Evolutionary conservation across 495 filamentous ascomycete genomes (phyloP), one percentile per base, ranked within the genome.

Genomic region (Pseudevernia furfuracea): DNA sequence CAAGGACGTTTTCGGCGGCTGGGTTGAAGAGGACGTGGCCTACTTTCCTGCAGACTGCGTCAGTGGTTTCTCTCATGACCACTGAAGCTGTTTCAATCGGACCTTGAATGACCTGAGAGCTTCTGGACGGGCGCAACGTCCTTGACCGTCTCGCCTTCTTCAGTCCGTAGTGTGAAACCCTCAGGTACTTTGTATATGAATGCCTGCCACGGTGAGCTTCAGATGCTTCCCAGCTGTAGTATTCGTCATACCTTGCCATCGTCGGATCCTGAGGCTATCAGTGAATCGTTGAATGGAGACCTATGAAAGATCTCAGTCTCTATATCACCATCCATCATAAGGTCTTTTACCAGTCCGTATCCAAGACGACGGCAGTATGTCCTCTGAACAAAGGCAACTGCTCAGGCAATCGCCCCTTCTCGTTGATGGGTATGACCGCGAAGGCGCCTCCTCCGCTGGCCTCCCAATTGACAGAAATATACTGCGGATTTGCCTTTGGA

Each of bases 21-120:
- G 95, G 93, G 77, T 98, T 96, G 81, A 97, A 98, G 59, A 96
- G 83, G 66, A 97, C 92, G 75, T 98, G 95, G 37, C 94, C 94
- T 66, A 97, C 86, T 74, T 98, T 98, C 70, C 92, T 93, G 70
- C 64, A 65, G 30, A 34, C 8, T 14, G 19, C 59, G 30, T 62
- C 52, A 60, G 37, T 59, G 38, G n/a, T n/a, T n/a, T n/a, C n/a
- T n/a, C n/a, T n/a, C n/a, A n/a, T n/a, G n/a, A n/a, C n/a, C n/a
- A 53, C 12, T 9, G n/a, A 5, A 28, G 3, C 38, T 9, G 43
- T 39, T 14, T 3, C 30, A 5, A 21, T 34, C 30, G 69, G 69
- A 83, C 80, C 79, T 81, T 9, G 81, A 75, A 63, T 82, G 80
- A 2, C 93, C 94, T 34, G 81, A 82, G 61, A 98, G 79, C 76